Evolutionary conservation across 176 grass and related monocot species (phyloP).

Genomic region (Juncus inflexus): DNA sequence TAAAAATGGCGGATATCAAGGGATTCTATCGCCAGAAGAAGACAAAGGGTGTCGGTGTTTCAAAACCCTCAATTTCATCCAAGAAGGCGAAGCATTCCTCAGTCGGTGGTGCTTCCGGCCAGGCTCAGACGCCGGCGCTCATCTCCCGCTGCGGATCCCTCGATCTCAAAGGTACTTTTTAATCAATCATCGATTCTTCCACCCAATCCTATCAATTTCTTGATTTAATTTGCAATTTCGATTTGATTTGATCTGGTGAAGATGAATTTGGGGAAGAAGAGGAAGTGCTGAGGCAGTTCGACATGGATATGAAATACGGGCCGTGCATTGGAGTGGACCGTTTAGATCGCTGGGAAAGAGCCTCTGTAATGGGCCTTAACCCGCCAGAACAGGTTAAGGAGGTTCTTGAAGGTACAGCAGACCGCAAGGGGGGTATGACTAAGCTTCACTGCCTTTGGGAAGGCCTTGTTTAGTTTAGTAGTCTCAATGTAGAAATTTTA

Average conservation of each 20-base stretch:
- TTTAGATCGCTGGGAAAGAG: constrained; percentile 13
- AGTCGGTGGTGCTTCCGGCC: background rate
- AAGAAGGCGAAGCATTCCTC: constrained; percentile 18
- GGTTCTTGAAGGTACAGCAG: background rate
- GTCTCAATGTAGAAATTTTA: background rate
- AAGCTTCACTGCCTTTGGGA: constrained; percentile 23
- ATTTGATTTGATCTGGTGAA: constrained; percentile 1
- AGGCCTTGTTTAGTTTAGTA: constrained; percentile 7
- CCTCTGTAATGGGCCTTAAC: constrained; percentile 5
- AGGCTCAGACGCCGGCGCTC: constrained; percentile 26
- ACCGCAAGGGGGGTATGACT: too few relatives aligned
- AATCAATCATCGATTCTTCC: background rate
- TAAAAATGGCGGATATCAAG: constrained; percentile 34
- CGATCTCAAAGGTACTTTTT: constrained; percentile 23
- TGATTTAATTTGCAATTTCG: too few relatives aligned
- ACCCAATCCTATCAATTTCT: background rate
- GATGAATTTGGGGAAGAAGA: constrained; percentile 17
- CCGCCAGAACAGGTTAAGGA: background rate
- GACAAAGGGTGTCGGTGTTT: constrained; percentile 16
- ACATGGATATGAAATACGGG: constrained; percentile 27
- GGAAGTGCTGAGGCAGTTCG: constrained; percentile 14
- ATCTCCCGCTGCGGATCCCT: constrained; percentile 6
- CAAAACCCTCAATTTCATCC: background rate
- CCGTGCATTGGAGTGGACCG: constrained; percentile 20
- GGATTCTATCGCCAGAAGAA: constrained; percentile 41